A percentile compares a stretch with the other conserved stretches of the same genome.
Evolutionary conservation across 805 yeast species (phyloP).

Genomic region (Metahyphopichia silvanorum): DNA sequence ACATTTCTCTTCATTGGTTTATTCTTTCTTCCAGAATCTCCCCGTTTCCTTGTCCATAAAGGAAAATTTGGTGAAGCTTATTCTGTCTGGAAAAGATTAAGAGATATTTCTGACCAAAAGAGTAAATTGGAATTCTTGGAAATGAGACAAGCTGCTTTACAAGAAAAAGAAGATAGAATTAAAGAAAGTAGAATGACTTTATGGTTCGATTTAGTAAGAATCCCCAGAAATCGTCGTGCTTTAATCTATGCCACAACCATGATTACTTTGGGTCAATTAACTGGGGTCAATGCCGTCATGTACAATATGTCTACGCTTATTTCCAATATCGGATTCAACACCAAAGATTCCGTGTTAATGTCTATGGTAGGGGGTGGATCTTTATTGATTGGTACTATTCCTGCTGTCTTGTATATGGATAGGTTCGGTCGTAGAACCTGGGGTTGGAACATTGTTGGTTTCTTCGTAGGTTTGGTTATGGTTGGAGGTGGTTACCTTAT

Average conservation of each 20-base stretch:
- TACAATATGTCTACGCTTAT: constrained; percentile 61
- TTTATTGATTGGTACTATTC: constrained; percentile 59
- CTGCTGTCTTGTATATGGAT: constrained; percentile 60
- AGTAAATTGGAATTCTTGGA: constrained; percentile 55
- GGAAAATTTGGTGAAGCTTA: constrained; percentile 51
- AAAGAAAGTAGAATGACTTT: constrained; percentile 35
- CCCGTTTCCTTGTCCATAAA: constrained; percentile 56
- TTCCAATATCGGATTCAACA: constrained; percentile 51
- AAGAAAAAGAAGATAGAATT: constrained; percentile 39
- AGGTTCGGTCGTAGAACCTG: constrained; percentile 56
- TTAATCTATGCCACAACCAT: constrained; percentile 54
- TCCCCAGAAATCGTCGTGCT: constrained; percentile 61
- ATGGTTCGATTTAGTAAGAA: constrained; percentile 49
- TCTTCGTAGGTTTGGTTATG: constrained; percentile 56
- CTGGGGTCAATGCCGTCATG: constrained; percentile 67
- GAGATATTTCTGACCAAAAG: constrained; percentile 42
- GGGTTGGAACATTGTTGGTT: constrained; percentile 57
- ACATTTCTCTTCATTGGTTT: constrained; percentile 48
- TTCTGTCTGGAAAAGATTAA: constrained; percentile 52
- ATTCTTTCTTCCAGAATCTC: constrained; percentile 58
- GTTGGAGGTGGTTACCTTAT: constrained; percentile 57
- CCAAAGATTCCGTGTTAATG: constrained; percentile 56
- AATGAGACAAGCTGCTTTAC: constrained; percentile 50
- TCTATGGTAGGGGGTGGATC: constrained; percentile 70
- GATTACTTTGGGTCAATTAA: constrained; percentile 61